Conservation (phyloP, 2,329 filamentous ascomycete species). For the Pyrenophora teres region DNA sequence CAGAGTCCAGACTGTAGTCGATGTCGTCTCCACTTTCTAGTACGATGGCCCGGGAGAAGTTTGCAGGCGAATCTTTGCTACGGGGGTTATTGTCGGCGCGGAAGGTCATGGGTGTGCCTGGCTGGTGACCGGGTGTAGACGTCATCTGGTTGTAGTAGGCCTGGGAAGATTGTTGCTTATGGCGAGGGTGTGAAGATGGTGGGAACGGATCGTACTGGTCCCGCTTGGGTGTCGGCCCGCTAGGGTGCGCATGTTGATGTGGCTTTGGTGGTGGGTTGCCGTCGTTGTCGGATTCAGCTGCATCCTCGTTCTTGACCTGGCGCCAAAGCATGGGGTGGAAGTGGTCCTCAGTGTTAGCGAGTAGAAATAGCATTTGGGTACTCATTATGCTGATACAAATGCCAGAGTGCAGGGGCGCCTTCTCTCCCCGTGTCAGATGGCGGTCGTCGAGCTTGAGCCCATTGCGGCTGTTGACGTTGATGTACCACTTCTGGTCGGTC, state of each 20-base stretch:
- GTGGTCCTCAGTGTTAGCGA: slow-evolving; percentile 74
- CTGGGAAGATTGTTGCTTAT: slow-evolving; percentile 40
- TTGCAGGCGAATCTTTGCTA: slow-evolving; percentile 53
- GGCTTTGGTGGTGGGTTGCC: slow-evolving; percentile 38
- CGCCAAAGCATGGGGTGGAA: slow-evolving; percentile 71
- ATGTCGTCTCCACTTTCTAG: slow-evolving; percentile 62
- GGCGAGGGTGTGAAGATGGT: slow-evolving; percentile 41
- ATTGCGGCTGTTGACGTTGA: slow-evolving; percentile 88
- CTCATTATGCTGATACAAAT: slow-evolving; percentile 90
- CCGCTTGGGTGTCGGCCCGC: slow-evolving; percentile 44
- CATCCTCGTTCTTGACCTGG: slow-evolving; percentile 56
- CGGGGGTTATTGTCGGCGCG: slow-evolving; percentile 42
- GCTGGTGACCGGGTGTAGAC: slow-evolving; percentile 42
- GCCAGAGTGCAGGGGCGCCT: slow-evolving; percentile 75
- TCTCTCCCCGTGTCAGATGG: slow-evolving; percentile 68
- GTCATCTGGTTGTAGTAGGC: slow-evolving; percentile 42
- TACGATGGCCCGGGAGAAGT: slow-evolving; percentile 56
- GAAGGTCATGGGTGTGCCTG: slow-evolving; percentile 43
- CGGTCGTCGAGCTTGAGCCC: slow-evolving; percentile 82
- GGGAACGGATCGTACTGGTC: slow-evolving; percentile 47
- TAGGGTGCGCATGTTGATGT: slow-evolving; percentile 41
- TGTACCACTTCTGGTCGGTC: slow-evolving; percentile 69
- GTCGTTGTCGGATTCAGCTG: slow-evolving; percentile 48
- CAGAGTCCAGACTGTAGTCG: slow-evolving; percentile 79
- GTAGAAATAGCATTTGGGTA: slow-evolving; percentile 98